Conservation (phyloP, 768 basidiomycete genomes). For the Trametes punicea region DNA sequence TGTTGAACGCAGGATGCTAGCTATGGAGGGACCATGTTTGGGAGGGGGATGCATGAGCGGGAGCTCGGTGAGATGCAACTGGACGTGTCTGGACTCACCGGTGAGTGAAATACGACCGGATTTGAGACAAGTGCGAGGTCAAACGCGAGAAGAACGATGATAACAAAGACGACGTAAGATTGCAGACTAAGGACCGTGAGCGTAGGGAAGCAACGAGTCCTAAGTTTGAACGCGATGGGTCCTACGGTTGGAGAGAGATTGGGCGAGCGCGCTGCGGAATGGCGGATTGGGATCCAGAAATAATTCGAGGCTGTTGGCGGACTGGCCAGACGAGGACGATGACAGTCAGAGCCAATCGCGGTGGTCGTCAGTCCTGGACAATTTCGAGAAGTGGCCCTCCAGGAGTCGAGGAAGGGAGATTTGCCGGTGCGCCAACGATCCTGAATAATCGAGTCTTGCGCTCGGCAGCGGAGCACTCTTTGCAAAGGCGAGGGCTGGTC, state of each 20-base stretch:
- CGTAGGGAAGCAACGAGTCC: slow-evolving; percentile 10
- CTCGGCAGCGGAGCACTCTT: slow-evolving; percentile 12
- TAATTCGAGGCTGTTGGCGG: background rate
- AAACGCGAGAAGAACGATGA: background rate
- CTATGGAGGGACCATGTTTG: slow-evolving; percentile 23
- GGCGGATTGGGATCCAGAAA: slow-evolving; percentile 5
- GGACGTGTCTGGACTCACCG: background rate
- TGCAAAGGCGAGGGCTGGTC: slow-evolving; percentile 3
- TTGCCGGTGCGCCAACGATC: slow-evolving; percentile 14
- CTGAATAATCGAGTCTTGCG: background rate
- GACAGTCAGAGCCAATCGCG: background rate
- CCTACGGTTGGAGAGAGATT: background rate
- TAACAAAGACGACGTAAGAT: slow-evolving; percentile 1
- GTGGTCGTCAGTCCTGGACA: background rate
- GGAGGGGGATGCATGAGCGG: slow-evolving; percentile 10
- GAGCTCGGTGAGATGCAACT: background rate
- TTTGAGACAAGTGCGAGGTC: slow-evolving; percentile 1
- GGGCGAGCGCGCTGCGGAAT: slow-evolving; percentile 5
- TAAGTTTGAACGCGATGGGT: background rate
- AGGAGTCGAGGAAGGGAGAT: slow-evolving; percentile 8
- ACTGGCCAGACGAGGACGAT: background rate
- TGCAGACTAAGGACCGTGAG: background rate
- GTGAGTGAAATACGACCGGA: slow-evolving; percentile 2
- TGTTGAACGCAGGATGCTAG: slow-evolving; percentile 19
- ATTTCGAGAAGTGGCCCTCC: slow-evolving; percentile 13